Evolutionary conservation across 1,139 yeast species (phyloP).

Genomic region (Magnusiomyces paraingens): DNA sequence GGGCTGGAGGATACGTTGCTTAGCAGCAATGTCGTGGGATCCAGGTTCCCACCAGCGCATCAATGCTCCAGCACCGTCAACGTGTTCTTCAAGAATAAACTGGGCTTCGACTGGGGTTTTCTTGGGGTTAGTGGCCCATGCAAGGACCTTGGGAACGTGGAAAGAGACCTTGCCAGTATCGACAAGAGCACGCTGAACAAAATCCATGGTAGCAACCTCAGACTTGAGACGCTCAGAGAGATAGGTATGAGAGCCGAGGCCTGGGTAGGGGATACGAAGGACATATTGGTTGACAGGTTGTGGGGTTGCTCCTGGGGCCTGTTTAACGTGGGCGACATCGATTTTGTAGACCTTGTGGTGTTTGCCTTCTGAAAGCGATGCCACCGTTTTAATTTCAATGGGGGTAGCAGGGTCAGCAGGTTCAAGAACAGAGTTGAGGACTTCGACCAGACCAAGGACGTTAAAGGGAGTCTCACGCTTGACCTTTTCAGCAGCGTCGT

Average conservation of each 20-base stretch:
- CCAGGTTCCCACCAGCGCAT: conserved; percentile 92
- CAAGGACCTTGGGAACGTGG: conserved; percentile 59
- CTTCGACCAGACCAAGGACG: conserved; percentile 56
- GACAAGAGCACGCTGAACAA: conserved; percentile 42
- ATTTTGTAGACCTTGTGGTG: conserved; percentile 81
- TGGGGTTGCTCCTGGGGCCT: conserved; percentile 29
- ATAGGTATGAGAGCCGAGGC: conserved; percentile 51
- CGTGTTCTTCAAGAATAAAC: conserved; percentile 70
- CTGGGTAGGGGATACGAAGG: conserved; percentile 73
- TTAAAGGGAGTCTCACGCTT: conserved; percentile 80
- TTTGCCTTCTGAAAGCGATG: conserved; percentile 88
- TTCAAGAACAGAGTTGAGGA: conserved; percentile 28
- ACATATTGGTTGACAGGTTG: conserved; percentile 39
- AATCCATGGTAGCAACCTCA: conserved; percentile 93
- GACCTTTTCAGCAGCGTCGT: conserved; percentile 66
- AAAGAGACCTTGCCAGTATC: conserved; percentile 34
- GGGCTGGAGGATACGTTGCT: conserved; percentile 33
- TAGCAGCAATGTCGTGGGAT: conserved; percentile 43
- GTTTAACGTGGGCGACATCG: conserved; percentile 49
- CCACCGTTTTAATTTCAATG: conserved; percentile 58
- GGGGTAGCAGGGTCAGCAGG: conserved; percentile 25
- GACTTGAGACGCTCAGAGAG: conserved; percentile 65
- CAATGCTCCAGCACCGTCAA: conserved; percentile 62
- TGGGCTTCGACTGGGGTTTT: conserved; percentile 63
- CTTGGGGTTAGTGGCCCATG: conserved; percentile 55